Evolutionary conservation across 2,329 filamentous ascomycete genomes (phyloP), one percentile per base, ranked within the genome.

Genomic region (Dactylellina drechsleri): DNA sequence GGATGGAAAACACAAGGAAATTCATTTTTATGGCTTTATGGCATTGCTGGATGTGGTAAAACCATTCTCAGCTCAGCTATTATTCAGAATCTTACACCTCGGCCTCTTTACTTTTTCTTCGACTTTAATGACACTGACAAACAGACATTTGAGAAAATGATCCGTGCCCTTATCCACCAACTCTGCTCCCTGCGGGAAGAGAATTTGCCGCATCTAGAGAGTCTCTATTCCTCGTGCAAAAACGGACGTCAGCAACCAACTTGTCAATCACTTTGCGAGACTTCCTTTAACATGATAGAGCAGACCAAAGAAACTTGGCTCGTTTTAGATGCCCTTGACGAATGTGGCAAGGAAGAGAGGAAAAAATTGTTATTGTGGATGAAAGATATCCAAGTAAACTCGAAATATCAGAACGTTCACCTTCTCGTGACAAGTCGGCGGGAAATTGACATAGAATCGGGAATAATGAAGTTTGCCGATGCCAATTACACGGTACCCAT

Each of bases 1-100:
- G 52, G 43, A 10, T 84, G 82, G 83, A 82, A 80, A 67, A 71
- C 41, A 0, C 41, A 50, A 8, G 26, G 64, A 8, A 82, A 80
- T 12, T 82, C 80, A 6, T 79, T 79, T 66, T 66, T 83, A 0
- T 84, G 81, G 82, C 78, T 84, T 5, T 65, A 82, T 75, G 82
- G 83, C 1, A 83, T 82, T 16, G 79, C 81, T 18, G 83, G 83
- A 41, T 84, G 82, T 58, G 83, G 83, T 13, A 84, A 84, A 71
- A 83, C 82, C 0, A 78, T 84, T 59, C 79, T 84, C 0, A 81
- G 80, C 68, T 83, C 81, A 5, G 81, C 79, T 1, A 76, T 84
- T 23, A 78, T 83, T 59, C 2, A 82, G 67, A 66, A 80, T 59
- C 66, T 81, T 15, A 2, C 31, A 13, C 58, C 43, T 10, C 40